Conservation (phyloP, 2,329 filamentous ascomycete species). For the Ambrosiella xylebori region DNA sequence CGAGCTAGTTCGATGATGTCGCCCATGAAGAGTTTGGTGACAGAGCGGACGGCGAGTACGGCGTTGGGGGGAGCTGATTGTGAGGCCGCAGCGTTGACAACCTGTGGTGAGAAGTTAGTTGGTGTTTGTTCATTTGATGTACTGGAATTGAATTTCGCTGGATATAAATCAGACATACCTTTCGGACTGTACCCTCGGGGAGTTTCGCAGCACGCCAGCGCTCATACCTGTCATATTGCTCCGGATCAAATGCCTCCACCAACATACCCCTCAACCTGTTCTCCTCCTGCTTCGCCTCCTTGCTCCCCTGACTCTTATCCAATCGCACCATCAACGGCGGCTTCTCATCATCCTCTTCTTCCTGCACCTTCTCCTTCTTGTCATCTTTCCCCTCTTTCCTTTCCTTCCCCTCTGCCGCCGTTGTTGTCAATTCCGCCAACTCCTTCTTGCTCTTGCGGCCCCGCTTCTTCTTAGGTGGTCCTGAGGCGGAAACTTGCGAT, state of each 20-base stretch:
- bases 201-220: slow-evolving; percentile 53
- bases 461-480: slow-evolving; percentile 39
- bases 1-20: slow-evolving; percentile 58
- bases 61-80: slow-evolving; percentile 61
- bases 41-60: slow-evolving; percentile 57
- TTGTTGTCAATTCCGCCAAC: slow-evolving; percentile 27
- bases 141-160: neutral
- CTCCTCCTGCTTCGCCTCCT: slow-evolving; percentile 51
- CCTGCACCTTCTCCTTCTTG: slow-evolving; percentile 39
- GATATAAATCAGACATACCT: slow-evolving; percentile 27
- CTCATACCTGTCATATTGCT: slow-evolving; percentile 54
- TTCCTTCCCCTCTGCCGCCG: slow-evolving; percentile 28
- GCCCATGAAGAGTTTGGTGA: slow-evolving; percentile 61
- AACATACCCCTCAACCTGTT: slow-evolving; percentile 41
- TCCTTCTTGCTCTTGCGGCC: slow-evolving; percentile 42
- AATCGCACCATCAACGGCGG: slow-evolving; percentile 30
- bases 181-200: slow-evolving; percentile 49
- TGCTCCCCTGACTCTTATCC: slow-evolving; percentile 41
- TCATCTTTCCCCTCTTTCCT: slow-evolving; percentile 27
- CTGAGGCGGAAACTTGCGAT: slow-evolving; percentile 34
- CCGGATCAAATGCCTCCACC: slow-evolving; percentile 44
- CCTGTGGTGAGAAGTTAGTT: slow-evolving; percentile 23
- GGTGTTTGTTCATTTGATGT: slow-evolving; percentile 2
- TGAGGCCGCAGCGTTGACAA: slow-evolving; percentile 66
- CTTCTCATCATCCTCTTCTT: slow-evolving; percentile 37